phyloP scores from a whole-genome alignment of 768 basidiomycete genomes.

The Boletellus ananiceps region DNA sequence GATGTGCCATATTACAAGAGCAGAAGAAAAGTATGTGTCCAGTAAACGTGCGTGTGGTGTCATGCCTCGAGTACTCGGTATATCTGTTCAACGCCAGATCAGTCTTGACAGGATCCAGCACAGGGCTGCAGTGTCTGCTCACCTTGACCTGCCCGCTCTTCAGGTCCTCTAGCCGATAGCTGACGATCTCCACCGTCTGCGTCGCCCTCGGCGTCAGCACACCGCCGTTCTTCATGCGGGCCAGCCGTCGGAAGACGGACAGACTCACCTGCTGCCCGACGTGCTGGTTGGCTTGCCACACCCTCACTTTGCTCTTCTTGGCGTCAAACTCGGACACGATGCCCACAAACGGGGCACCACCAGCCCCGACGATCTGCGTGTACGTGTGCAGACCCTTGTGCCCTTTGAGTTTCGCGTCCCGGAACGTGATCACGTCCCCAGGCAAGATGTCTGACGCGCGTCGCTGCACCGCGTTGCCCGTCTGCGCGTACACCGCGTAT shows the following conservation, averaged over 20 bases:
- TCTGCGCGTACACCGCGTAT: conserved; percentile 72
- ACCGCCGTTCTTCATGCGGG: conserved; percentile 27
- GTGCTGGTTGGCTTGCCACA: conserved; percentile 84
- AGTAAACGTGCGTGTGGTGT: conserved; percentile 4
- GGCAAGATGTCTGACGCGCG: conserved; percentile 79
- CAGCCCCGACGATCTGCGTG: conserved; percentile 50
- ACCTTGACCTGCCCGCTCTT: conserved; percentile 84
- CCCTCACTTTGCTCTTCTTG: conserved; percentile 82
- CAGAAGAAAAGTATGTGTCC: neutral
- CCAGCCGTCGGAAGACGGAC: conserved; percentile 24
- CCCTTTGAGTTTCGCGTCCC: conserved; percentile 75
- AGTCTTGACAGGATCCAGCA: neutral
- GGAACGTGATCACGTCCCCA: conserved; percentile 74
- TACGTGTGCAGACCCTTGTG: conserved; percentile 77
- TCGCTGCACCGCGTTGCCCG: conserved; percentile 59
- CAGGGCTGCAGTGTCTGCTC: neutral
- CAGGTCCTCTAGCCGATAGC: conserved; percentile 84
- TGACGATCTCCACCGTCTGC: conserved; percentile 69
- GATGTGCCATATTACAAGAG: neutral
- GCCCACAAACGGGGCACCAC: conserved; percentile 56
- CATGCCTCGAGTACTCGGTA: conserved; percentile 39
- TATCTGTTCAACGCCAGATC: conserved; percentile 26
- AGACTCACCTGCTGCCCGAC: conserved; percentile 72
- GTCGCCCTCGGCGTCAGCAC: conserved; percentile 33
- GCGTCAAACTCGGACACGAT: conserved; percentile 78